Conservation (phyloP, 2,329 filamentous ascomycete species). For the Colletotrichum musicola region DNA sequence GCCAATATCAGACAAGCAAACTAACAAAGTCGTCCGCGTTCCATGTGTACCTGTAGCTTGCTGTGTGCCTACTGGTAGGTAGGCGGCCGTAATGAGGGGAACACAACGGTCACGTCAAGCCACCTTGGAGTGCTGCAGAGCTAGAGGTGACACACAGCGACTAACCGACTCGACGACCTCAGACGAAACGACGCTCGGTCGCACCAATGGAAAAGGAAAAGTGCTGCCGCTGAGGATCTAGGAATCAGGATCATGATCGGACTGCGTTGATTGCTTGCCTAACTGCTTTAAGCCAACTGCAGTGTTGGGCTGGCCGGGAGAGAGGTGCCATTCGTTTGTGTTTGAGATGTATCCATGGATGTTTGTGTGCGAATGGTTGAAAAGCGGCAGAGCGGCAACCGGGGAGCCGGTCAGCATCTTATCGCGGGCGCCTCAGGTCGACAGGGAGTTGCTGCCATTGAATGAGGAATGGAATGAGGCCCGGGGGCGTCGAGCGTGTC, state of each 20-base stretch:
- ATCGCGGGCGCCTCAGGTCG: background rate
- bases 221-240: background rate
- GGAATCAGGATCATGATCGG: conserved; percentile 2
- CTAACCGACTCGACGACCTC: conserved; percentile 1
- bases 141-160: conserved; percentile 19
- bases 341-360: background rate
- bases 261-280: background rate
- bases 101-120: background rate
- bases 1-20: background rate
- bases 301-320: too few species aligned
- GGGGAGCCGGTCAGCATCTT: conserved; percentile 25
- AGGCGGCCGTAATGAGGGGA: conserved; percentile 6
- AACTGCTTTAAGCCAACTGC: too few species aligned
- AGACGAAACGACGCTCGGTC: conserved; percentile 30
- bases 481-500: conserved; percentile 6
- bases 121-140: background rate
- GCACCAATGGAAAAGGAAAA: conserved; percentile 6
- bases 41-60: background rate
- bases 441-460: too few species aligned
- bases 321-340: background rate
- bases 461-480: conserved; percentile 5
- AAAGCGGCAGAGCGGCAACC: background rate
- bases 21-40: background rate
- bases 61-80: background rate
- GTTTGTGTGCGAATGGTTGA: background rate